Conservation (phyloP, 2,329 filamentous ascomycete species). For the Penicillium sp. region DNA sequence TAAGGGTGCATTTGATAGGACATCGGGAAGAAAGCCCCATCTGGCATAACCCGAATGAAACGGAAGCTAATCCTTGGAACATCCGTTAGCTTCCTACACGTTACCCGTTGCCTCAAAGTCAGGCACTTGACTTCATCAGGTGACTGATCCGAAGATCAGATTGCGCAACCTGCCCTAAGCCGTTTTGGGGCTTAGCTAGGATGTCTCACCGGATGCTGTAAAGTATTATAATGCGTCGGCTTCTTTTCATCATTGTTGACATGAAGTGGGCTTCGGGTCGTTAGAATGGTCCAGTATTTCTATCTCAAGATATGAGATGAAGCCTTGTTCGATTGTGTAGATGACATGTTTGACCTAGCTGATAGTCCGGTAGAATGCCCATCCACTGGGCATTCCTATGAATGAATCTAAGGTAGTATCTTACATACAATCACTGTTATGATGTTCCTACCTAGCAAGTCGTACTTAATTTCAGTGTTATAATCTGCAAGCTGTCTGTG, state of each 20-base stretch:
- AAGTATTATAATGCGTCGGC: neutral
- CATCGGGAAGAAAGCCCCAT: neutral
- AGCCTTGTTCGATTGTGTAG: too few species aligned
- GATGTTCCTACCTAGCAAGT: too few species aligned
- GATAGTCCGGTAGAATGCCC: too few species aligned
- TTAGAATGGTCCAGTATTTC: neutral
- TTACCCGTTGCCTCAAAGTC: neutral
- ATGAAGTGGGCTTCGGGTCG: neutral
- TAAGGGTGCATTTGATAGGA: neutral
- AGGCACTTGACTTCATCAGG: constrained; percentile 1
- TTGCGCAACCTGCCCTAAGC: neutral
- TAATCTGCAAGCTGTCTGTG: too few species aligned
- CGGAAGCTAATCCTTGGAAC: neutral
- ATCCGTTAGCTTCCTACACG: neutral
- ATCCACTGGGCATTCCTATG: too few species aligned
- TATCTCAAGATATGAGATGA: too few species aligned
- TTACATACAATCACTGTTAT: too few species aligned
- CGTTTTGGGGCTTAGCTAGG: neutral
- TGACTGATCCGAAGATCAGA: constrained; percentile 1
- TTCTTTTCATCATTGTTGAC: neutral
- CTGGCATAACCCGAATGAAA: neutral
- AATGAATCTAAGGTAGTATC: too few species aligned
- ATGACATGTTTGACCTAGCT: too few species aligned
- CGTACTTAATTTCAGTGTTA: too few species aligned
- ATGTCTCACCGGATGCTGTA: neutral